Percentiles rank a stretch among this genome's conserved stretches.
Conservation (phyloP, 2,329 filamentous ascomycete genomes). For the Calonectria pseudoturangicola region DNA sequence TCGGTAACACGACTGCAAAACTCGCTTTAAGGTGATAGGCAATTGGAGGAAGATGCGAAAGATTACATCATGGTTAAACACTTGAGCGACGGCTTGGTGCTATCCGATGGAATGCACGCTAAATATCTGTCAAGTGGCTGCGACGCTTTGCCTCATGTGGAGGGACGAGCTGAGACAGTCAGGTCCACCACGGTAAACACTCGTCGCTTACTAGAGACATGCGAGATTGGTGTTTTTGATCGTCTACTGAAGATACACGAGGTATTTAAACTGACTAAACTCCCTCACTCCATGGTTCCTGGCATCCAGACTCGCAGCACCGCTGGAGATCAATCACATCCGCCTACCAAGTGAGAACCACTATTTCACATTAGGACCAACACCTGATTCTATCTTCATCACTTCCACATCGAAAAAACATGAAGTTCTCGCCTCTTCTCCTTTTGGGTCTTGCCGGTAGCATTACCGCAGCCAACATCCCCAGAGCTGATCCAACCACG, state of each 20-base stretch:
- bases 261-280: not conserved
- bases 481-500: not conserved
- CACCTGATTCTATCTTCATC: not conserved
- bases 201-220: not conserved
- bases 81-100: not conserved
- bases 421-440: not conserved
- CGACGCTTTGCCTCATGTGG: not conserved
- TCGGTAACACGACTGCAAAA: not conserved
- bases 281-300: not conserved
- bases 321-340: not conserved
- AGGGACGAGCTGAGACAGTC: not conserved
- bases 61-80: not conserved
- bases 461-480: not conserved
- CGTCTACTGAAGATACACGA: not conserved
- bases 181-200: not conserved
- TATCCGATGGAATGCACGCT: conserved; percentile 1
- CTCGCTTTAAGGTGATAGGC: not conserved
- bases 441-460: not conserved
- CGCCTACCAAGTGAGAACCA: not conserved
- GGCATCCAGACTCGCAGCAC: not conserved
- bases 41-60: not conserved
- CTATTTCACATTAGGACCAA: not conserved
- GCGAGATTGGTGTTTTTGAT: not conserved
- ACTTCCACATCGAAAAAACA: not conserved
- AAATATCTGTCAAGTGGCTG: not conserved